Conservation (phyloP, 2,329 filamentous ascomycete genomes). For the Xylaria digitata region DNA sequence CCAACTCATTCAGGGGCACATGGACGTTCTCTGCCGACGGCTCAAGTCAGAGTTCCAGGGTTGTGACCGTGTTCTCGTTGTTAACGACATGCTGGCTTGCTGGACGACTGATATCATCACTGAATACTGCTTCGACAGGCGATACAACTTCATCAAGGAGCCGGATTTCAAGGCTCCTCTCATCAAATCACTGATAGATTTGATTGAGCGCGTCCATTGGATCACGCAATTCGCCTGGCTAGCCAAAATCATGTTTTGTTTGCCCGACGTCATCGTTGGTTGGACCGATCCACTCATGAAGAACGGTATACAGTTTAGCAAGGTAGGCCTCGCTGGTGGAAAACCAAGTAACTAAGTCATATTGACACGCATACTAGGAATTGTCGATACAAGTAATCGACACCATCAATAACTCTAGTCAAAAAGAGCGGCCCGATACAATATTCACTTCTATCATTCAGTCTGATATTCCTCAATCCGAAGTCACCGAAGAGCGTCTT, state of each 20-base stretch:
- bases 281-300: background rate
- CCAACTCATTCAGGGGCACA: background rate
- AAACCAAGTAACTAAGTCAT: background rate
- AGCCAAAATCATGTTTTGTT: background rate
- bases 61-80: constrained; percentile 1
- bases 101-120: constrained; percentile 5
- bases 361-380: background rate
- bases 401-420: background rate
- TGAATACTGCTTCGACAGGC: constrained; percentile 15
- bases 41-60: constrained; percentile 9
- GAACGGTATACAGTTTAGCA: background rate
- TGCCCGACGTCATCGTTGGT: background rate
- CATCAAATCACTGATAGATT: background rate
- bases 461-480: constrained; percentile 7
- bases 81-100: constrained; percentile 11
- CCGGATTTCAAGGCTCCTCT: constrained; percentile 10
- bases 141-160: constrained; percentile 10
- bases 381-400: constrained; percentile 5
- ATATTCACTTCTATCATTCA: constrained; percentile 14
- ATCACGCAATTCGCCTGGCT: constrained; percentile 14
- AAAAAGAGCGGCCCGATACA: background rate
- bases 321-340: background rate
- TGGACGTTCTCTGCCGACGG: background rate
- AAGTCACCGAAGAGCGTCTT: constrained; percentile 10
- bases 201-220: constrained; percentile 10